A percentile compares a stretch with the other conserved stretches of the same genome.
phyloP scores from a whole-genome alignment of 371 early-diverging fungal genomes.

The Lichtheimia ornata region DNA sequence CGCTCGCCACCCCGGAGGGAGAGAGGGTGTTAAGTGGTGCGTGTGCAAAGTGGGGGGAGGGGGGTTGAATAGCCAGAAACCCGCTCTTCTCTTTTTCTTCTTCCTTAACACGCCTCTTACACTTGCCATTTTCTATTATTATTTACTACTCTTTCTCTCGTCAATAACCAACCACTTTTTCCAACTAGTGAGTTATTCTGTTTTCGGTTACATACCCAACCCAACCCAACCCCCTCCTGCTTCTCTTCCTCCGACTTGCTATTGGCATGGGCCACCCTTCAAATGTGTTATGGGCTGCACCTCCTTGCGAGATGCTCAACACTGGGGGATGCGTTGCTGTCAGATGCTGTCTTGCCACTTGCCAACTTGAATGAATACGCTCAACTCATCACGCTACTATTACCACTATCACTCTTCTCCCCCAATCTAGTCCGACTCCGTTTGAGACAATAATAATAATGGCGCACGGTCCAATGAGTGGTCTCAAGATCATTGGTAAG shows the following conservation, averaged over 20 bases:
- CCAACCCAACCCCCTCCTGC: neutral
- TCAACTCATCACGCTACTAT: neutral
- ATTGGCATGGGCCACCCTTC: too few relatives aligned
- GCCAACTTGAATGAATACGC: neutral
- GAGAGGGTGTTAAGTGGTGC: neutral
- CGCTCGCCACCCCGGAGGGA: too few relatives aligned
- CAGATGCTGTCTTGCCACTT: constrained; percentile 4
- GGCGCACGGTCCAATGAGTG: constrained; percentile 34
- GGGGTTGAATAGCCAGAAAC: neutral
- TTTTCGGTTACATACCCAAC: neutral
- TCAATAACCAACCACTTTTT: neutral
- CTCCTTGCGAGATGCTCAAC: neutral
- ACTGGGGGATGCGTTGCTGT: neutral
- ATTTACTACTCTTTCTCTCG: constrained; percentile 1
- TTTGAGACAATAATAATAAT: constrained; percentile 5
- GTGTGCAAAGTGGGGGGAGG: neutral
- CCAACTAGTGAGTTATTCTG: neutral
- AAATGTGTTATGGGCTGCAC: neutral
- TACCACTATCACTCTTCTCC: neutral
- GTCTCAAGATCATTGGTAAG: constrained; percentile 28
- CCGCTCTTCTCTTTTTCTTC: neutral
- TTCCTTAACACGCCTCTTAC: neutral
- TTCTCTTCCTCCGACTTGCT: constrained; percentile 1
- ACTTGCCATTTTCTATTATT: constrained; percentile 3
- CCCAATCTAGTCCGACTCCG: constrained; percentile 2